Evolutionary conservation across 1,284 basidiomycete species (phyloP).

Genomic region (Trichosporon ovoides): DNA sequence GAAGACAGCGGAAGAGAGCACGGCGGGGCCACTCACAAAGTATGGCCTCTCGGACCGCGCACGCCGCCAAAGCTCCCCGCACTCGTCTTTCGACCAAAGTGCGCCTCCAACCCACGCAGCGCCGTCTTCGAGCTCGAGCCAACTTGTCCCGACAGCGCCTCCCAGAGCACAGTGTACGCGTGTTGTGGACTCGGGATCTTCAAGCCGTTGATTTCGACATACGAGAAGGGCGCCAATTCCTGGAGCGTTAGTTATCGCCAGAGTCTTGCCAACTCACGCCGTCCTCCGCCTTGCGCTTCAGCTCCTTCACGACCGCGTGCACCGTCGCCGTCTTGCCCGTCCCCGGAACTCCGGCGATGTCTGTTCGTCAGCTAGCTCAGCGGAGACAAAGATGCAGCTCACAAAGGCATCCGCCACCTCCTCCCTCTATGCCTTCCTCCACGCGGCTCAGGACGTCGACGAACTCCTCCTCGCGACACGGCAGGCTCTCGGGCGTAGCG

Average conservation of each 20-base stretch:
- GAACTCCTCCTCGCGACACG: constrained; percentile 87
- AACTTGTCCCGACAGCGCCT: constrained; percentile 70
- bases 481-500: constrained; percentile 80
- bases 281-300: constrained; percentile 76
- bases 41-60: constrained; percentile 48
- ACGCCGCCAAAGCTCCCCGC: constrained; percentile 22
- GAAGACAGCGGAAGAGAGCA: no score
- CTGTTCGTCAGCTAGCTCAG: constrained; percentile 50
- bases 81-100: constrained; percentile 40
- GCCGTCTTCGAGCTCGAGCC: constrained; percentile 53
- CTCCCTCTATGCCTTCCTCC: constrained; percentile 81
- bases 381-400: constrained; percentile 47
- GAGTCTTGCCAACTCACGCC: constrained; percentile 56
- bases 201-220: constrained; percentile 97
- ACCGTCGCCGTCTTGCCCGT: constrained; percentile 99
- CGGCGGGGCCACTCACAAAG: constrained; percentile 48
- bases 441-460: constrained; percentile 69
- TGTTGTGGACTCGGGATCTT: constrained; percentile 81
- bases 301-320: constrained; percentile 79
- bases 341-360: constrained; percentile 95
- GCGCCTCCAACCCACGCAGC: constrained; percentile 45
- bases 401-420: constrained; percentile 94
- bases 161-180: constrained; percentile 85
- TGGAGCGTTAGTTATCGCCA: constrained; percentile 38
- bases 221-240: constrained; percentile 90